A percentile compares a stretch with the other conserved stretches of the same genome.
phyloP scores from a whole-genome alignment of 495 filamentous ascomycete genomes.

The Podospora pseudoanserina region DNA sequence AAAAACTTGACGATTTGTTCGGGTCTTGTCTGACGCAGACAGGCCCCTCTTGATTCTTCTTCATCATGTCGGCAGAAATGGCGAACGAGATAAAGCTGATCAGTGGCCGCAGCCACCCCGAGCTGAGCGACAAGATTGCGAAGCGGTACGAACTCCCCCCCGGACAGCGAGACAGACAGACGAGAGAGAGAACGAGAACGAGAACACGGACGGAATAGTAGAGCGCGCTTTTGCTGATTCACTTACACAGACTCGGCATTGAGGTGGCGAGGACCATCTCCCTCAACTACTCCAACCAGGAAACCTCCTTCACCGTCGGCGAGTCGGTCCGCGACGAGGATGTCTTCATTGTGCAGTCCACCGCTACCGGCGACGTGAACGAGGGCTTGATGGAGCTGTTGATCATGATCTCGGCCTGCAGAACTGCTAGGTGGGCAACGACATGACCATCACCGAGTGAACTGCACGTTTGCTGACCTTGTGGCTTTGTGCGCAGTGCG shows the following conservation, averaged over 20 bases:
- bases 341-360: conserved; percentile 97
- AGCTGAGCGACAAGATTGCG: conserved; percentile 83
- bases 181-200: background rate
- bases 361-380: conserved; percentile 93
- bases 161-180: background rate
- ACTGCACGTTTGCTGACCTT: conserved; percentile 14
- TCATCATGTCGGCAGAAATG: conserved; percentile 47
- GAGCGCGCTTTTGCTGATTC: conserved; percentile 4
- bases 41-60: conserved; percentile 14
- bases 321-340: conserved; percentile 97
- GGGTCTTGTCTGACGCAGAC: conserved; percentile 22
- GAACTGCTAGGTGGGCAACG: conserved; percentile 60
- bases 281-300: conserved; percentile 95
- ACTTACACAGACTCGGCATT: conserved; percentile 69
- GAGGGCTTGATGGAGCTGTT: conserved; percentile 98
- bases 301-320: conserved; percentile 94
- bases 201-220: background rate
- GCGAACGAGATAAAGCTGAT: conserved; percentile 93
- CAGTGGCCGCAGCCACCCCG: conserved; percentile 92
- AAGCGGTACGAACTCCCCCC: conserved; percentile 61
- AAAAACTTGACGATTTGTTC: conserved; percentile 21
- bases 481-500: conserved; percentile 22
- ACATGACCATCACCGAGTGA: background rate
- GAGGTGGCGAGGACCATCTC: conserved; percentile 94
- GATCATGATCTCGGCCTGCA: conserved; percentile 99